These are phyloP conservation scores for Scolecobasidium constrictum DNA, from an alignment of 2,329 filamentous ascomycete genomes.

Conservation along the genomic window DNA sequence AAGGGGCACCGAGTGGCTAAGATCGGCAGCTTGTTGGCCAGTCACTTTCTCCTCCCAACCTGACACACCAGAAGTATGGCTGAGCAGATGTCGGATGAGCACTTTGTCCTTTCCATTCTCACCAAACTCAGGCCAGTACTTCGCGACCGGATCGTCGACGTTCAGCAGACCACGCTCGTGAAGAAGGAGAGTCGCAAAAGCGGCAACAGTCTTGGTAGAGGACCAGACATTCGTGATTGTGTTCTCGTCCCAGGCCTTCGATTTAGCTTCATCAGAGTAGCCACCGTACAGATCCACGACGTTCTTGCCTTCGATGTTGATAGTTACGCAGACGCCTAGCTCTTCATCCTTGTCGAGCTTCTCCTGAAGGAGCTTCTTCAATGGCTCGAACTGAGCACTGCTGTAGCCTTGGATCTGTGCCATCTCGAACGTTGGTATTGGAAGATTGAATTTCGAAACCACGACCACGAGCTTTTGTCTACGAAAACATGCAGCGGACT, in stretches of 20 bases:
- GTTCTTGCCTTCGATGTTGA: neutral
- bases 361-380: neutral
- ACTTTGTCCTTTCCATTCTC: conserved; percentile 30
- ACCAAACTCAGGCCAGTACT: conserved; percentile 38
- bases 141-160: conserved; percentile 25
- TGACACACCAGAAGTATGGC: conserved; percentile 28
- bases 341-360: neutral
- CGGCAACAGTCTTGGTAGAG: conserved; percentile 4
- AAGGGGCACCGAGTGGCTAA: conserved; percentile 18
- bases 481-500: no score
- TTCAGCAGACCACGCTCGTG: conserved; percentile 18
- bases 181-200: conserved; percentile 7
- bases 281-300: neutral
- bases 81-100: conserved; percentile 29
- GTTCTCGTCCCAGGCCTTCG: neutral
- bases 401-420: neutral
- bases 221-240: neutral
- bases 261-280: neutral
- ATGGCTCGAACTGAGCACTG: neutral
- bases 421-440: neutral
- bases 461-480: no score
- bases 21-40: conserved; percentile 13
- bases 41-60: conserved; percentile 13
- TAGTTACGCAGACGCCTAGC: neutral
- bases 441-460: no score